Percentiles rank a stretch among this genome's conserved stretches.
Evolutionary conservation across 2,329 filamentous ascomycete species (phyloP).

Genomic region (Xylariaceae sp.): DNA sequence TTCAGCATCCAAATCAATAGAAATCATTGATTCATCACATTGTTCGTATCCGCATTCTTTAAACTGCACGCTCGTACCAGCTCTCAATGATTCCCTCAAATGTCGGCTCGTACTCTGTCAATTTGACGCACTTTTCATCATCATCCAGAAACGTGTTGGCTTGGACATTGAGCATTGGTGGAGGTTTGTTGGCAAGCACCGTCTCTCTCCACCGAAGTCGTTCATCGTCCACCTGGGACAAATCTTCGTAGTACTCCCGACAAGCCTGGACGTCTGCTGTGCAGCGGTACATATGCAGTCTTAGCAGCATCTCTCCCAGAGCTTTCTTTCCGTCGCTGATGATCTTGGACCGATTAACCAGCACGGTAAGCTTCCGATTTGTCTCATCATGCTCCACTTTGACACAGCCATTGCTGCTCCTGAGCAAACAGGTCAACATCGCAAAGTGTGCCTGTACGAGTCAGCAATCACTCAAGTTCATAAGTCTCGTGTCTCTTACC

Average conservation of each 20-base stretch:
- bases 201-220: conserved; percentile 53
- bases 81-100: conserved; percentile 52
- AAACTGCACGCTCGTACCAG: conserved; percentile 36
- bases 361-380: conserved; percentile 49
- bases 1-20: background rate
- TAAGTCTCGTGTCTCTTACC: conserved; percentile 21
- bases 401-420: conserved; percentile 50
- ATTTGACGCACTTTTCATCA: conserved; percentile 34
- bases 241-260: conserved; percentile 54
- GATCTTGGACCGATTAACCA: conserved; percentile 58
- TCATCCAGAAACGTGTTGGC: conserved; percentile 52
- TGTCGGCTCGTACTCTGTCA: conserved; percentile 58
- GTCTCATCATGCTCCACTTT: conserved; percentile 45
- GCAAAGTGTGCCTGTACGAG: conserved; percentile 55
- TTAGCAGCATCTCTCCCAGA: conserved; percentile 56
- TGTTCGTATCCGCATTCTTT: no score
- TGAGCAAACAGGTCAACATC: conserved; percentile 59
- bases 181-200: conserved; percentile 55
- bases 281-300: conserved; percentile 60
- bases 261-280: conserved; percentile 57
- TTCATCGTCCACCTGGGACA: conserved; percentile 53
- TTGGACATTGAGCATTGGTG: conserved; percentile 61
- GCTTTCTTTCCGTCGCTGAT: conserved; percentile 53
- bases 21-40: no score
- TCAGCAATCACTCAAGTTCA: background rate